A percentile compares a stretch with the other conserved stretches of the same genome.
Evolutionary conservation across 1,139 yeast species (phyloP).

Genomic region (Entelexis paramagnoliae): DNA sequence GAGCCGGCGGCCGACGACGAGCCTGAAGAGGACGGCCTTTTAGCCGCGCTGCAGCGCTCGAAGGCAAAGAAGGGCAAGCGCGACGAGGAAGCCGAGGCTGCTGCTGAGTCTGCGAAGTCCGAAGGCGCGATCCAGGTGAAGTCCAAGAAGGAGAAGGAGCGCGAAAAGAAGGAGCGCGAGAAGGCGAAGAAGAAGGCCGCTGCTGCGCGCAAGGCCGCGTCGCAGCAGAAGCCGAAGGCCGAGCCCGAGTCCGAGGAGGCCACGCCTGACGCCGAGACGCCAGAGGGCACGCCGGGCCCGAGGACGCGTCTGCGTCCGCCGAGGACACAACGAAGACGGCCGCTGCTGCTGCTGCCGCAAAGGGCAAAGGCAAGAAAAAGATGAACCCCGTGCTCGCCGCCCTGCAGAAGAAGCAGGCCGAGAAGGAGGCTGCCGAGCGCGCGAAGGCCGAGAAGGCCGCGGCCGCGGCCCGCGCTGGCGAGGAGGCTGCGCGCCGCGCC

Average conservation of each 20-base stretch:
- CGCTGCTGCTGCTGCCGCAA: constrained; percentile 29
- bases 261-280: constrained; percentile 6
- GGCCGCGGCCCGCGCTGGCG: constrained; percentile 16
- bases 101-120: constrained; percentile 35
- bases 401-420: constrained; percentile 67
- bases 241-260: constrained; percentile 10
- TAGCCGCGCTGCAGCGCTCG: constrained; percentile 70
- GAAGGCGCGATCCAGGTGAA: constrained; percentile 53
- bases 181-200: constrained; percentile 87
- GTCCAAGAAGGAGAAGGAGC: constrained; percentile 94
- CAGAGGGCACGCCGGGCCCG: constrained; percentile 7
- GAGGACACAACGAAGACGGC: constrained; percentile 32
- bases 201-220: constrained; percentile 80
- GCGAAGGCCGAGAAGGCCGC: constrained; percentile 31
- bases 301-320: constrained; percentile 35
- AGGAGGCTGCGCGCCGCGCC: constrained; percentile 46
- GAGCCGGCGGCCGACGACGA: constrained; percentile 30
- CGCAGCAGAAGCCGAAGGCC: constrained; percentile 36
- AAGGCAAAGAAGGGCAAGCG: constrained; percentile 62
- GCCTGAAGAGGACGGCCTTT: constrained; percentile 43
- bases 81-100: constrained; percentile 34
- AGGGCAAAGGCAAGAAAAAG: constrained; percentile 32
- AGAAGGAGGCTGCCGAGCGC: constrained; percentile 74
- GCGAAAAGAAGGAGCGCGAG: constrained; percentile 93
- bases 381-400: constrained; percentile 37